Percentiles rank a stretch among this genome's conserved stretches.
phyloP scores from a whole-genome alignment of 495 filamentous ascomycete genomes.

The Pyrenula massariospora region DNA sequence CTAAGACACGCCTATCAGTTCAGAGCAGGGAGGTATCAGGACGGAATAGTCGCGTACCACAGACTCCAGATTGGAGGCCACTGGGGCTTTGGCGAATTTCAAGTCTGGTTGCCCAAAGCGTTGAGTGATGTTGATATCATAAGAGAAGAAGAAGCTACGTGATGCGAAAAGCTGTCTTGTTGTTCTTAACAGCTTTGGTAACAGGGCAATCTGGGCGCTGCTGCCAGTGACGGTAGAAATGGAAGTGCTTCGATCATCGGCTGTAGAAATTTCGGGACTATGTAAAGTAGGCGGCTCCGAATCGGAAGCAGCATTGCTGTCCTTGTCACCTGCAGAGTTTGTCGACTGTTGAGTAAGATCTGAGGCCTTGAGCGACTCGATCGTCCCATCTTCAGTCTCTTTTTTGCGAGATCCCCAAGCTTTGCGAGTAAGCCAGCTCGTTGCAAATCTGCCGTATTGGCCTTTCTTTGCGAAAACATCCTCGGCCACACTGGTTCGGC shows the following conservation, averaged over 20 bases:
- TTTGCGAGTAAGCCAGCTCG: conserved; percentile 76
- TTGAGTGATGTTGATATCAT: conserved; percentile 81
- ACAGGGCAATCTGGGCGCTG: conserved; percentile 27
- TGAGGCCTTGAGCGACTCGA: conserved; percentile 13
- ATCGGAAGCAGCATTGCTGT: neutral
- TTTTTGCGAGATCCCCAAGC: conserved; percentile 51
- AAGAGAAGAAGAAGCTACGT: conserved; percentile 81
- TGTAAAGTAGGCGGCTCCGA: conserved; percentile 6
- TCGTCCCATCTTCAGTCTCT: conserved; percentile 43
- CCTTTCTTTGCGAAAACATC: conserved; percentile 72
- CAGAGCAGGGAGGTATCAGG: neutral
- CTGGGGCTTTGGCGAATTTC: neutral
- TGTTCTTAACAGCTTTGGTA: conserved; percentile 76
- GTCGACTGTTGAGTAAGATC: neutral
- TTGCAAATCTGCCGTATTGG: conserved; percentile 75
- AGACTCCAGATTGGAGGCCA: neutral
- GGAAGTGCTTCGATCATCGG: conserved; percentile 21
- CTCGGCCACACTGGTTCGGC: conserved; percentile 55
- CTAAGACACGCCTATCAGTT: conserved; percentile 25
- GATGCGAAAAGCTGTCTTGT: conserved; percentile 71
- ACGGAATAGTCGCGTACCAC: neutral
- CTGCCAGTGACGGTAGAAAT: conserved; percentile 12
- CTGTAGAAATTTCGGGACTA: conserved; percentile 15
- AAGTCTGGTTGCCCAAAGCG: conserved; percentile 26
- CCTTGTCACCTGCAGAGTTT: neutral